Conservation (phyloP, 768 basidiomycete genomes). For the Sporobolomyces pararoseus region DNA sequence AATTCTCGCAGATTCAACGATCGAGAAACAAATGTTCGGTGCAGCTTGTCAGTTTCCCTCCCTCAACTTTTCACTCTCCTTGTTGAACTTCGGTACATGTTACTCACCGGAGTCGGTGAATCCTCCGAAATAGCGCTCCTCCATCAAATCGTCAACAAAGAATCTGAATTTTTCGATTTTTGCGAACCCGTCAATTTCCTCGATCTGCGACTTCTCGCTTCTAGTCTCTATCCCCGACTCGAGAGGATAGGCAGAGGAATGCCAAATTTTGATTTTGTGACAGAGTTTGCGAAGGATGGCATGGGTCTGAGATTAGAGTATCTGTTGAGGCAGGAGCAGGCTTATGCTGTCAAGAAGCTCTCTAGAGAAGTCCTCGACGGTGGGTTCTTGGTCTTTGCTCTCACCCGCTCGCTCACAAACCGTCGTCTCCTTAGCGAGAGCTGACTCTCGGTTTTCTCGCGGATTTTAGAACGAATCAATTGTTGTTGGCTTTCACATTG, state of each 20-base stretch:
- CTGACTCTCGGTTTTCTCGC: not conserved
- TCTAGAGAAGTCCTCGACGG: not conserved
- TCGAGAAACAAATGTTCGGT: slow-evolving; percentile 5
- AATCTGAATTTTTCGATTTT: not conserved
- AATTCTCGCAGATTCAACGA: not conserved
- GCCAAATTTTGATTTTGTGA: not conserved
- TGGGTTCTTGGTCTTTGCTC: no score
- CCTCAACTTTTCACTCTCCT: not conserved
- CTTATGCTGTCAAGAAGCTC: not conserved
- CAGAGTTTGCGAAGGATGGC: slow-evolving; percentile 2
- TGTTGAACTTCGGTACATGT: no score
- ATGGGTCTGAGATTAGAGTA: not conserved
- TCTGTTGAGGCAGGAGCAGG: not conserved
- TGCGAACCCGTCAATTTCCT: not conserved
- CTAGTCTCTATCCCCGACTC: not conserved
- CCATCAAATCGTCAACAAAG: not conserved
- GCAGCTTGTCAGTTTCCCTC: not conserved
- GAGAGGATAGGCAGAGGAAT: not conserved
- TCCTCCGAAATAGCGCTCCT: not conserved
- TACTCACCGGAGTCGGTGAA: not conserved
- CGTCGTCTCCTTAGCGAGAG: no score
- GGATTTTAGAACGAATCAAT: not conserved
- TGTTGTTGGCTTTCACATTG: not conserved
- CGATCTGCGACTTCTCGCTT: not conserved
- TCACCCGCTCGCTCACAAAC: no score